Percentiles rank a stretch among this genome's conserved stretches.
These are phyloP conservation scores for Malus domestica DNA, from an alignment of 306 rosid genomes.

Conservation along the genomic window ASM211411v1 NC_041792.1:9839001-9839500, in stretches of 20 bases:
- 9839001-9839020: too few relatives aligned
- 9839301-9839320: not conserved
- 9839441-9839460: too few relatives aligned
- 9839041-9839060: too few relatives aligned
- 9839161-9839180: too few relatives aligned
- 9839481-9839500: too few relatives aligned
- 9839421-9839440: not conserved
- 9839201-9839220: not conserved
- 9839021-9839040: too few relatives aligned
- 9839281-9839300: not conserved
- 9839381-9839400: not conserved
- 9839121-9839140: not conserved
- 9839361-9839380: not conserved
- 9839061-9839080: not conserved
- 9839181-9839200: too few relatives aligned
- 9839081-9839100: not conserved
- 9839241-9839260: not conserved
- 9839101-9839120: not conserved
- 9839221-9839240: not conserved
- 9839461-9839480: too few relatives aligned
- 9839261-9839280: not conserved
- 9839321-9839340: too few relatives aligned
- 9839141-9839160: not conserved
- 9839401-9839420: not conserved
- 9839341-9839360: too few relatives aligned